Evolutionary conservation across 176 grass and related monocot species (phyloP).

Genomic region (Musa schizocarpa): DNA sequence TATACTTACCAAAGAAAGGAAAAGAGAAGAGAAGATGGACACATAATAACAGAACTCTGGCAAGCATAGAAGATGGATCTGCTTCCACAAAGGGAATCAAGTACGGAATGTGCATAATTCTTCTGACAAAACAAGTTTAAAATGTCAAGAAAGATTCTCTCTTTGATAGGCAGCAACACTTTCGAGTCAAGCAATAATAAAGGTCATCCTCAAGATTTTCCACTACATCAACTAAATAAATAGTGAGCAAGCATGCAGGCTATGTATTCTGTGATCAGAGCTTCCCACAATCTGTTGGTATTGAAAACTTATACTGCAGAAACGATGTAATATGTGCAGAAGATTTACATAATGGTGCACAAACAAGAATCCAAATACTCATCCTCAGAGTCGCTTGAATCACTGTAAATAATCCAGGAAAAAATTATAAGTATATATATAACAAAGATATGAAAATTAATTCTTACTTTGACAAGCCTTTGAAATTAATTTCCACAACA

Average conservation of each 20-base stretch:
- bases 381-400: constrained; percentile 64
- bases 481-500: too few species aligned
- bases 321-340: background rate
- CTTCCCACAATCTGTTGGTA: background rate
- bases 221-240: background rate
- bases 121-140: too few species aligned
- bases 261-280: background rate
- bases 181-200: background rate
- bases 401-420: constrained; percentile 30
- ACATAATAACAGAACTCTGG: too few species aligned
- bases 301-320: background rate
- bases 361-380: constrained; percentile 75
- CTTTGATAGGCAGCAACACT: background rate
- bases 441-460: background rate
- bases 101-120: too few species aligned
- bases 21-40: too few species aligned
- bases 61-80: too few species aligned
- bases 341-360: constrained; percentile 62
- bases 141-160: too few species aligned
- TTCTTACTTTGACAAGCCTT: too few species aligned
- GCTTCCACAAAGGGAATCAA: too few species aligned
- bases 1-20: too few species aligned
- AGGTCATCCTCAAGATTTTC: background rate
- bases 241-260: background rate
- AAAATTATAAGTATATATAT: background rate